These are phyloP conservation scores for Austropuccinia psidii DNA, from an alignment of 1,284 basidiomycete species.

Conservation along the genomic window DNA sequence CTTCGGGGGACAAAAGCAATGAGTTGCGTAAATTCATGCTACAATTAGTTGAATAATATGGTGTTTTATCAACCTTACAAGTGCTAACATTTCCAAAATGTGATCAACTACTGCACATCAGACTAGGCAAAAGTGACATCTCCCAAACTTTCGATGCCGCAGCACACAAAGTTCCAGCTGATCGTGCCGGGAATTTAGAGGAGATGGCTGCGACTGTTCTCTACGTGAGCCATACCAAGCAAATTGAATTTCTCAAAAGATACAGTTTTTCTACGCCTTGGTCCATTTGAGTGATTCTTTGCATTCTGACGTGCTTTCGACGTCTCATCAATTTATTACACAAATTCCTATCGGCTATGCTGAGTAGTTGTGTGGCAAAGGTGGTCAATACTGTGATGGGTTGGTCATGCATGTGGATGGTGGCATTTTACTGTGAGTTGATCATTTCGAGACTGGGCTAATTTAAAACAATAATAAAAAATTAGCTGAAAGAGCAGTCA, in stretches of 20 bases:
- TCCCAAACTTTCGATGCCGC: conserved; percentile 26
- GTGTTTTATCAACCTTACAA: no score
- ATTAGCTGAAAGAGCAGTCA: no score
- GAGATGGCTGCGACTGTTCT: conserved; percentile 41
- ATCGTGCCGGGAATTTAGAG: conserved; percentile 42
- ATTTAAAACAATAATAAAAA: no score
- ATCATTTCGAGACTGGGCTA: no score
- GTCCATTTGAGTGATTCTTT: background rate
- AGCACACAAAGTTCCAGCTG: conserved; percentile 39
- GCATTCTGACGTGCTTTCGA: background rate
- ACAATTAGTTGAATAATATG: background rate
- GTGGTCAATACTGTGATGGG: conserved; percentile 35
- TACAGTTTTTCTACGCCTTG: background rate
- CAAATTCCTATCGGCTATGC: background rate
- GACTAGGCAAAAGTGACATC: conserved; percentile 33
- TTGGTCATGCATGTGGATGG: conserved; percentile 35
- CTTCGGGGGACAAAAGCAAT: conserved; percentile 23
- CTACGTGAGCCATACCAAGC: conserved; percentile 39
- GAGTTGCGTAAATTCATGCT: conserved; percentile 11
- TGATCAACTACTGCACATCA: background rate
- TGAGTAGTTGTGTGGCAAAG: conserved; percentile 33
- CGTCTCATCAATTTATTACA: background rate
- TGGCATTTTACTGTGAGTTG: conserved; percentile 30
- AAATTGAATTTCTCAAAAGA: background rate
- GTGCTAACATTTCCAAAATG: no score